Base-by-base conservation (phyloP, 306 rosid genomes). In the Fragaria ananassa region DNA sequence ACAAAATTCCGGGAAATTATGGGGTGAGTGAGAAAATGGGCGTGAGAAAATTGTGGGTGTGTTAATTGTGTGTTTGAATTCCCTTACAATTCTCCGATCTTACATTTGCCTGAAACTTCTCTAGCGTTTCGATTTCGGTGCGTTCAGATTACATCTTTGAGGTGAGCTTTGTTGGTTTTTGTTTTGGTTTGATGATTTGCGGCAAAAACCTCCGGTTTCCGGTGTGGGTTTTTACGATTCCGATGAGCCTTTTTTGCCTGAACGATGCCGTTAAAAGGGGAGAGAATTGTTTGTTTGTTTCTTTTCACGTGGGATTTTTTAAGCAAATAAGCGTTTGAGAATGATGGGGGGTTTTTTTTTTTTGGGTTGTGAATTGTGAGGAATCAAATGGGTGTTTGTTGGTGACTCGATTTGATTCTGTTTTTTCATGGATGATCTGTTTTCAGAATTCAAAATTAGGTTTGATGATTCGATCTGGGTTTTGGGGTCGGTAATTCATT, bases 81-180 rank as follows among this genome's bases (percentile, higher is more conserved):
- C 39, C 74, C 75, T 19, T 64, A 71, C 74, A 76, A 82, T 87
- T 75, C 83, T 41, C 78, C 80, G 91, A 86, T 89, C 88, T 80
- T 72, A 75, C 85, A 84, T 86, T 85, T 67, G 60, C 81, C 80
- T 78, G 60, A 68, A 71, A 81, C 72, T 83, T 83, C 81, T 86
- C 83, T 69, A 27, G 78, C 77, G 57, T 83, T 86, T 77, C 68
- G 9, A 56, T 69, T 80, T 68, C 76, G 42, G 53, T 62, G 76
- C 69, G 53, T 21, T 71, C 75, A 82, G 86, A 44, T 79, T 85
- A 54, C 49, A 72, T 76, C 64, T 84, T 86, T 80, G 78, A 88
- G 98, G 98, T 89, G 91, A 86, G 85, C 41, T 69, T 74, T 56
- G 31, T 60, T 76, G 84, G 14, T 81, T 83, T 73, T 6, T 57